Evolutionary conservation across 2,329 filamentous ascomycete species (phyloP), one percentile per base, ranked within the genome.

Genomic region (Graphilbum fragrans): DNA sequence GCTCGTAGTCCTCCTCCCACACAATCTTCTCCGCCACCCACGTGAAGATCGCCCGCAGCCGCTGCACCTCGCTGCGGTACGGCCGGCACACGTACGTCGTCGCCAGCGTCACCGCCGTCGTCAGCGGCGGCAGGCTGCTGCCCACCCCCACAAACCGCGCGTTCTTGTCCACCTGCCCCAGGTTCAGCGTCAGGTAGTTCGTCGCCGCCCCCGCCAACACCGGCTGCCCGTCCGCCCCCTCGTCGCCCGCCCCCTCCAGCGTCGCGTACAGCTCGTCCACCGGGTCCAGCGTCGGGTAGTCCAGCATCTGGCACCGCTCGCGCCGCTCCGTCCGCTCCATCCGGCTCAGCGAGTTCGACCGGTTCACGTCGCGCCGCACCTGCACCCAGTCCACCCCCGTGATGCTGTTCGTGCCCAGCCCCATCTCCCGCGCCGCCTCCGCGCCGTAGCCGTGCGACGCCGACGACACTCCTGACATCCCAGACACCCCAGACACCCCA

Each of bases 1-100:
- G 83, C 50, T 94, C 86, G 48, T 86, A 87, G 49, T 94, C 87
- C 53, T 95, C 90, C 56, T 98, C 92, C 92, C 92, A 98, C 25
- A 75, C 76, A 43, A 98, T 80, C 52, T 90, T 87, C 57, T 98
- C 92, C n/a, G 86, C 77, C 5, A 94, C 86, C 90, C 90, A 98
- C 2, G 85, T 95, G 55, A 96, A 98, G 47, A 98, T 96, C 16
- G 92, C 90, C 20, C 93, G 77, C 21, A 98, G 64, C 29, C 88
- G 77, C 58, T 98, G 92, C 1, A 95, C 86, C 52, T 96, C 90
- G 59, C 86, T 95, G 45, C 88, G 75, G 58, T 95, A 94, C 0
- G 92, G 93, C 22, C 92, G 77, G 55, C 93, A 98, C 11, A 98
- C 79, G 56, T 94, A 94, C 1, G 82, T 86, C 44, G 92, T 92